Evolutionary conservation across 1,284 basidiomycete genomes (phyloP), one percentile per base, ranked within the genome.

Genomic region (Athelia sp.): DNA sequence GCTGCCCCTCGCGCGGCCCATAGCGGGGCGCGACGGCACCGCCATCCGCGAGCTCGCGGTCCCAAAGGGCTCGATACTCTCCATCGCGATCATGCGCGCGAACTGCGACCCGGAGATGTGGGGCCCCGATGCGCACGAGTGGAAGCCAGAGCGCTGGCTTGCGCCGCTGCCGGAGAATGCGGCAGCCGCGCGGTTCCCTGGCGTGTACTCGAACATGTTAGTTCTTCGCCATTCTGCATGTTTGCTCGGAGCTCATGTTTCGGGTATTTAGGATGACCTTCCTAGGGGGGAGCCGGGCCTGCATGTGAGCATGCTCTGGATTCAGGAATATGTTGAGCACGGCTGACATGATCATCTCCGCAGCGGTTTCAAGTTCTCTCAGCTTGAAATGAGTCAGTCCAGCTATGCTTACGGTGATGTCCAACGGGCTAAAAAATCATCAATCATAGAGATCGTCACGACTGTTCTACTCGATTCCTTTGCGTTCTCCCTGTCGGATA

Each of bases 111-210:
- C 11, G 40, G 6, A 11, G 14, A 48, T 29, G 4, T 48, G 47
- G 47, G 47, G 47, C 1, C 8, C 18, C n/a, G 47, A 48, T 35
- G 47, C 47, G 29, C 23, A n/a, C 14, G 40, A 48, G 40, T 48
- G 47, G 47, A 48, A 43, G 29, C 47, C 48, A 14, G 44, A 50
- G 18, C 24, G 48, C 14, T 50, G 43, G 43, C 34, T 45, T 4
- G n/a, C 22, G 18, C 48, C 26, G 11, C 44, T 45, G 15, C 43
- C 48, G 23, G 24, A 35, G 23, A 32, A 4, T 32, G 43, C 38
- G 4, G 17, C 21, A 15, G 31, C 29, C 8, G 48, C 43, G 17
- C 48, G 22, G 11, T 15, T 47, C 14, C 34, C 46, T 8, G 46
- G 26, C 34, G n/a, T 47, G 21, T 47, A 47, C 24, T 11, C 46